Evolutionary conservation across 129 eudicot species (phyloP).

Genomic region (Flaveria ramosissima): DNA sequence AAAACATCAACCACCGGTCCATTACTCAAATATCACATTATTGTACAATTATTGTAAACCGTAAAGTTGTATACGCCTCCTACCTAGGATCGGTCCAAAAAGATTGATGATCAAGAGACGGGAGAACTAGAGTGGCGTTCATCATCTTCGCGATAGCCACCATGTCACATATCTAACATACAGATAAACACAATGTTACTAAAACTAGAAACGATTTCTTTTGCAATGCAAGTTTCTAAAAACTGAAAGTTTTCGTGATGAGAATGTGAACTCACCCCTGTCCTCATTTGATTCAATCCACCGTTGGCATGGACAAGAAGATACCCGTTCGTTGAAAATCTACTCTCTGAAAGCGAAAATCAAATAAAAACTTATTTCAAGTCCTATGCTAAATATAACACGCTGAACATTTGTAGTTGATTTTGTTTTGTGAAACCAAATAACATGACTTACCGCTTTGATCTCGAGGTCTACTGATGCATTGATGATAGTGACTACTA

Average conservation of each 20-base stretch:
- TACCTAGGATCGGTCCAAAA: slow-evolving; percentile 98
- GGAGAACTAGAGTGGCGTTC: slow-evolving; percentile 94
- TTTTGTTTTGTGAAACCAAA: neutral
- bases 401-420: neutral
- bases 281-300: slow-evolving; percentile 96
- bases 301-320: slow-evolving; percentile 88
- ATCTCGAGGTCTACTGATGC: slow-evolving; percentile 67
- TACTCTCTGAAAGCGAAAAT: slow-evolving; percentile 37
- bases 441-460: slow-evolving; percentile 48
- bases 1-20: neutral
- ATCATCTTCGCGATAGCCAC: slow-evolving; percentile 87
- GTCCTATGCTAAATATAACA: neutral
- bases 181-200: neutral
- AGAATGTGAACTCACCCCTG: slow-evolving; percentile 61
- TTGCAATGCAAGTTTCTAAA: neutral
- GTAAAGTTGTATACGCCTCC: neutral
- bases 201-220: neutral
- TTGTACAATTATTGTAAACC: no score
- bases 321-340: slow-evolving; percentile 63
- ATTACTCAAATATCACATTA: neutral
- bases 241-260: neutral
- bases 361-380: neutral
- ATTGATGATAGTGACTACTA: slow-evolving; percentile 59
- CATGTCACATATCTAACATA: slow-evolving; percentile 87
- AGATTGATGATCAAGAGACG: slow-evolving; percentile 87